Conservation (phyloP, 2,329 filamentous ascomycete species). For the Aureobasidium subglaciale region DNA sequence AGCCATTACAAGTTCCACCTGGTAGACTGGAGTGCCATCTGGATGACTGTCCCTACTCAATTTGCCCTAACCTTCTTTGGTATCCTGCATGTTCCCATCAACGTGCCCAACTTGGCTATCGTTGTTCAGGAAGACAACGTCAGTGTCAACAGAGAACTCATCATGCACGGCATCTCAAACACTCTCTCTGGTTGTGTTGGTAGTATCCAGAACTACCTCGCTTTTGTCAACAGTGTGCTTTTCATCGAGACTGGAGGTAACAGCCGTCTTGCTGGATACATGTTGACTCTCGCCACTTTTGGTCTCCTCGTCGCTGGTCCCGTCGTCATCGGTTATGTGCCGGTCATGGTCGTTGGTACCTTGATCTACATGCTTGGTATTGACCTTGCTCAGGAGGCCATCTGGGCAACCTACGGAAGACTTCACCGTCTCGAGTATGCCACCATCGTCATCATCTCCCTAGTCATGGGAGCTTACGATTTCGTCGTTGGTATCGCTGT, state of each 20-base stretch:
- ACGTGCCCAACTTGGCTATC: conserved; percentile 86
- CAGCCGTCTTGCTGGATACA: conserved; percentile 73
- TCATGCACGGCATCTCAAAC: conserved; percentile 89
- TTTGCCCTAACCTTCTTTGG: conserved; percentile 96
- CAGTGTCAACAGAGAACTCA: conserved; percentile 82
- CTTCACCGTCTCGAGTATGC: conserved; percentile 80
- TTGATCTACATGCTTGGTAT: conserved; percentile 94
- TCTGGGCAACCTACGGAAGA: conserved; percentile 84
- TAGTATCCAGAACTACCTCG: conserved; percentile 92
- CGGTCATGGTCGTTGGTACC: conserved; percentile 92
- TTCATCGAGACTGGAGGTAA: conserved; percentile 92
- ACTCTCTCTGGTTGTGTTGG: conserved; percentile 77
- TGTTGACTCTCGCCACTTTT: conserved; percentile 74
- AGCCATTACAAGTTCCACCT: conserved; percentile 63
- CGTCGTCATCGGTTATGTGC: conserved; percentile 84
- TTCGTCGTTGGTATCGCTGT: conserved; percentile 92
- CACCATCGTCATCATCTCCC: conserved; percentile 79
- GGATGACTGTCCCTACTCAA: conserved; percentile 87
- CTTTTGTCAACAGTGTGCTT: conserved; percentile 95
- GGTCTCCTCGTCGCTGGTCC: conserved; percentile 81
- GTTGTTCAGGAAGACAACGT: conserved; percentile 89
- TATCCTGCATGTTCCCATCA: conserved; percentile 94
- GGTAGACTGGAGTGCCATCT: conserved; percentile 75
- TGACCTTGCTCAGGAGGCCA: conserved; percentile 79
- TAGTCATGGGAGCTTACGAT: conserved; percentile 95